phyloP scores from a whole-genome alignment of 1,284 basidiomycete genomes.

The Stereum hirsutum region DNA sequence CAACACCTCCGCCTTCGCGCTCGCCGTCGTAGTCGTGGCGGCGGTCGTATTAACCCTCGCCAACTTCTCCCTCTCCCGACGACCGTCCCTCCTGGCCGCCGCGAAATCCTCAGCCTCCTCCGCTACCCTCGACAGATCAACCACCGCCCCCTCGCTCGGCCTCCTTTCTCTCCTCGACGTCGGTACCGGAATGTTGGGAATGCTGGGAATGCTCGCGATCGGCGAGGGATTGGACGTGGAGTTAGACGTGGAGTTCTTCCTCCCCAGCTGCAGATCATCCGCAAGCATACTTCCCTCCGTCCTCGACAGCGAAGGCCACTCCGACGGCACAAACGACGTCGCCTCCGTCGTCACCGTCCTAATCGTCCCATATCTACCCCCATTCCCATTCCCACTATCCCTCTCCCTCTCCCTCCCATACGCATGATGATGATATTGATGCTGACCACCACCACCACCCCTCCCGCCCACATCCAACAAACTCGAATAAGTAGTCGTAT shows the following conservation, averaged over 20 bases:
- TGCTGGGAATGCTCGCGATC: neutral
- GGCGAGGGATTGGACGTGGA: no score
- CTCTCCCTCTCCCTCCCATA: conserved; percentile 25
- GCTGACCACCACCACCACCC: no score
- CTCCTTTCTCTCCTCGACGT: conserved; percentile 39
- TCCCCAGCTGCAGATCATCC: conserved; percentile 26
- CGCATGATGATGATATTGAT: no score
- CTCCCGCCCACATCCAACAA: conserved; percentile 30
- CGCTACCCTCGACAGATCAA: conserved; percentile 56
- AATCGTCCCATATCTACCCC: conserved; percentile 32
- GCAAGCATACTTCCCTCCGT: conserved; percentile 51
- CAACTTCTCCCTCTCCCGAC: conserved; percentile 18
- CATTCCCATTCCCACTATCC: conserved; percentile 23
- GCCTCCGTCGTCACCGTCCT: conserved; percentile 69
- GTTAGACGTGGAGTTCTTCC: no score
- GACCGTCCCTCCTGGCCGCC: conserved; percentile 36
- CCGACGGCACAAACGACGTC: conserved; percentile 45
- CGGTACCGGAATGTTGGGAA: neutral
- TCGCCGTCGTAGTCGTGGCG: conserved; percentile 37
- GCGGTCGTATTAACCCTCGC: no score
- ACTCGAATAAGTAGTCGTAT: conserved; percentile 47
- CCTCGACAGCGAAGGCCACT: conserved; percentile 51
- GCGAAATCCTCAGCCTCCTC: conserved; percentile 64
- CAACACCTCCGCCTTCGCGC: conserved; percentile 21
- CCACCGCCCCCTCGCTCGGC: conserved; percentile 46